Conservation (phyloP, 768 basidiomycete species). For the Roridomyces roridus region DNA sequence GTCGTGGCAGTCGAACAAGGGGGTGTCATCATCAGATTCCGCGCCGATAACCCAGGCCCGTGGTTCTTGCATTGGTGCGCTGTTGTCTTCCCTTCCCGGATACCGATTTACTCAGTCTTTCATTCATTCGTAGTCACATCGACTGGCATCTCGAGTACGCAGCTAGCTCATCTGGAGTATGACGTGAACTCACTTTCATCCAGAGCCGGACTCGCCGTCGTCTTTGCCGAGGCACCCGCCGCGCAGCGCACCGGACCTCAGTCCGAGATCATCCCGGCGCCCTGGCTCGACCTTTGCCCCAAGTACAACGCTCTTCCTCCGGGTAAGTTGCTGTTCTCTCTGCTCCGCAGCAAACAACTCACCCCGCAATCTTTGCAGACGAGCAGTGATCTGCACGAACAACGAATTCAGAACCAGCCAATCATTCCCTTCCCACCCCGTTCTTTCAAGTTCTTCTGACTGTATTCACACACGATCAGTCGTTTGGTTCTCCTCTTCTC, state of each 20-base stretch:
- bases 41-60: constrained; percentile 62
- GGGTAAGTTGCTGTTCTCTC: neutral
- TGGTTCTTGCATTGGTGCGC: constrained; percentile 49
- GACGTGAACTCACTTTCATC: neutral
- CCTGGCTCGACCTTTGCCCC: constrained; percentile 25
- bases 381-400: no score
- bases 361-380: no score
- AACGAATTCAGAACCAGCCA: no score
- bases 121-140: constrained; percentile 3
- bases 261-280: constrained; percentile 27
- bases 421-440: no score
- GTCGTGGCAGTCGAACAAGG: constrained; percentile 24
- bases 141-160: constrained; percentile 44
- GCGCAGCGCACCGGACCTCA: constrained; percentile 31
- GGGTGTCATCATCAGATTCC: constrained; percentile 11
- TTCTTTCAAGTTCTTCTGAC: no score
- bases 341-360: no score
- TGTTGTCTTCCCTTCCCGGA: no score
- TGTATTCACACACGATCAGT: no score
- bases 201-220: constrained; percentile 44
- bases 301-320: constrained; percentile 9
- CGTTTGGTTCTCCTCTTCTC: no score
- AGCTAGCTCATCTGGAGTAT: neutral
- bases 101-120: no score
- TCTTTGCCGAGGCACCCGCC: constrained; percentile 41